Base-by-base conservation (phyloP, 2,329 filamentous ascomycete species). In the Verticillium isaacii region DNA sequence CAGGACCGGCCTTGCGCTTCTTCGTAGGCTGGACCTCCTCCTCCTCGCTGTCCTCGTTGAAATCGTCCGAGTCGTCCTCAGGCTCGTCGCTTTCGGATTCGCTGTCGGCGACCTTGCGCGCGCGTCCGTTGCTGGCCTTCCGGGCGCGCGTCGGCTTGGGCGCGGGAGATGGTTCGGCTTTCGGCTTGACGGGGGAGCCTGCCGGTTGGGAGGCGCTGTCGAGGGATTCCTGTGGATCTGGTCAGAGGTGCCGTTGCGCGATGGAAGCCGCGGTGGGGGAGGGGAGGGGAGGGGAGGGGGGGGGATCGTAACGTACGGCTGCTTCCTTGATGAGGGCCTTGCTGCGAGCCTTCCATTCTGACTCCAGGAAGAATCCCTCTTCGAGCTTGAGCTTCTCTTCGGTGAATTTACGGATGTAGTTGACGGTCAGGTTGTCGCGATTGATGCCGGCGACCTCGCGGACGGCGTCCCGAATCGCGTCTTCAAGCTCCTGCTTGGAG, bases 321-420 rank as follows among this genome's bases (percentile, higher is more conserved):
- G 78, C 75, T 19, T 75, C 73, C 59, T 82, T 82, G 65, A 89
- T 86, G n/a, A 87, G 67, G 1, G 72, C 69, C 68, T 88, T 88
- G 71, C 85, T 88, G 66, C 77, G 81, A 5, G 74, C 70, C 70
- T 88, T 88, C 86, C 86, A 89, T 17, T 80, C 72, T 0, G 65
- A 72, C 2, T 69, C 65, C 15, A 75, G 74, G 58, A 88, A 80
- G 64, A 87, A 86, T 0, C 78, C 82, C 1, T 78, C 72, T 0
- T 81, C 77, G 1, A 88, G 76, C 1, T 70, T 72, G 1, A 84
- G 72, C 54, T 80, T 72, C 34, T 80, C 72, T 63, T 86, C 84
- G 2, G 78, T 81, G 55, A 74, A 75, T 63, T 81, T 79, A 61
- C 86, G 84, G 60, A 86, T 79, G 58, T 75, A 77, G 67, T 87